Conservation (phyloP, 257 asterid species). For the Asclepias syriaca region DNA sequence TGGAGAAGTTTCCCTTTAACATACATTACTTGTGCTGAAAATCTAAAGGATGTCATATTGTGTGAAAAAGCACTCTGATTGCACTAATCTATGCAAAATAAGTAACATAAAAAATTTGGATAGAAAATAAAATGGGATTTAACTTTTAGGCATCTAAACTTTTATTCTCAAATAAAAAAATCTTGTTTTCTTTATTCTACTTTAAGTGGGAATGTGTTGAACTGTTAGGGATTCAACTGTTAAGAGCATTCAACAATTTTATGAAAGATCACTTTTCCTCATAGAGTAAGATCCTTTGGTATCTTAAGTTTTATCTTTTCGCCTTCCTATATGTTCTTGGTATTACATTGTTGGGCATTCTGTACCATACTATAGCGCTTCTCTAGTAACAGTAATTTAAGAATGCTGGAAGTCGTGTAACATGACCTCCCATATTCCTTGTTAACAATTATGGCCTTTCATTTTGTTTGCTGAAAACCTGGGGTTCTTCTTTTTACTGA, state of each 20-base stretch:
- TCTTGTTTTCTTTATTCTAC: neutral
- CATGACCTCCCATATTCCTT: neutral
- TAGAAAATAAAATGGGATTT: neutral
- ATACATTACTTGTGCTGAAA: neutral
- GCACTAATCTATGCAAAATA: neutral
- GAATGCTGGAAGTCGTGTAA: neutral
- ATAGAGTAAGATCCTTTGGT: neutral
- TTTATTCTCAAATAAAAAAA: neutral
- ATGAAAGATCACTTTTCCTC: neutral
- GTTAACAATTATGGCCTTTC: neutral
- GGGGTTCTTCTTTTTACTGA: neutral
- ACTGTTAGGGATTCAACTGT: neutral
- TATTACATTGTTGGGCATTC: neutral
- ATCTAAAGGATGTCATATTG: neutral
- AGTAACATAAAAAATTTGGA: neutral
- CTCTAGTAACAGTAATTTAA: neutral
- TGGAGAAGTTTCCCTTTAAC: neutral
- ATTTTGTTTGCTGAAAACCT: neutral
- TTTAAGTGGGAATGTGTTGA: neutral
- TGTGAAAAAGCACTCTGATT: neutral
- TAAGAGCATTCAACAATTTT: neutral
- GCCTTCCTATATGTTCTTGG: neutral
- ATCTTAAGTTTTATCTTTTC: neutral
- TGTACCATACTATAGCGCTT: neutral
- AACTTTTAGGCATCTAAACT: neutral